Percentiles rank a stretch among this genome's conserved stretches.
Conservation (phyloP, 352 stramenopile species). For the Pythium vanterpoolii region DNA sequence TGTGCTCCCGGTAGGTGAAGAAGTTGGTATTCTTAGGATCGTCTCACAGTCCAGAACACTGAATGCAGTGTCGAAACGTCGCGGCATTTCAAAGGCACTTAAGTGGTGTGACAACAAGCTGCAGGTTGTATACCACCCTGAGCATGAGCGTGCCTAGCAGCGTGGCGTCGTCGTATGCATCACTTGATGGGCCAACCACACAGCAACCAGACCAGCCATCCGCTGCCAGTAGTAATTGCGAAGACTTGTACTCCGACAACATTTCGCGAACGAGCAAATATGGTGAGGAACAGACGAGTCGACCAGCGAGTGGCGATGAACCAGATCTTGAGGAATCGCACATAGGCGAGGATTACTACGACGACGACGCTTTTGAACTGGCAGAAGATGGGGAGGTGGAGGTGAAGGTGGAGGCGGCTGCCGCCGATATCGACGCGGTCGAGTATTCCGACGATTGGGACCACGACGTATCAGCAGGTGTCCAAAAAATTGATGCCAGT, state of each 20-base stretch:
- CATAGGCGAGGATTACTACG: constrained; percentile 2
- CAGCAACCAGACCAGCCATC: neutral
- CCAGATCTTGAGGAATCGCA: neutral
- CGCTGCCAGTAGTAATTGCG: neutral
- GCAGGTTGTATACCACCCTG: neutral
- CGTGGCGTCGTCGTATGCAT: constrained; percentile 3
- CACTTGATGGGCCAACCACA: neutral
- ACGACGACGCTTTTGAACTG: constrained; percentile 14
- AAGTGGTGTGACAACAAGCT: neutral
- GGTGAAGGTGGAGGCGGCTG: too few species aligned
- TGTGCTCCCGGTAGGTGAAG: too few species aligned
- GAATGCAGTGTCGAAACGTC: neutral
- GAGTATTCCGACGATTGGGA: constrained; percentile 12
- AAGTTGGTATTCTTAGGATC: too few species aligned
- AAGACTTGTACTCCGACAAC: neutral
- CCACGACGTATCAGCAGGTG: neutral
- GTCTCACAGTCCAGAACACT: neutral
- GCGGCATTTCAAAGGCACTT: neutral
- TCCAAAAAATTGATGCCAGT: neutral
- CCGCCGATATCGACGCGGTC: neutral
- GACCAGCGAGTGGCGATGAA: neutral
- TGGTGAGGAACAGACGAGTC: neutral
- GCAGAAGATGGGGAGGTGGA: neutral
- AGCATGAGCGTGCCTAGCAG: constrained; percentile 5
- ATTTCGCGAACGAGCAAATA: neutral